Percentiles rank a stretch among this genome's conserved stretches.
phyloP scores from a whole-genome alignment of 2,329 filamentous ascomycete species.

The Capronia epimyces region DNA sequence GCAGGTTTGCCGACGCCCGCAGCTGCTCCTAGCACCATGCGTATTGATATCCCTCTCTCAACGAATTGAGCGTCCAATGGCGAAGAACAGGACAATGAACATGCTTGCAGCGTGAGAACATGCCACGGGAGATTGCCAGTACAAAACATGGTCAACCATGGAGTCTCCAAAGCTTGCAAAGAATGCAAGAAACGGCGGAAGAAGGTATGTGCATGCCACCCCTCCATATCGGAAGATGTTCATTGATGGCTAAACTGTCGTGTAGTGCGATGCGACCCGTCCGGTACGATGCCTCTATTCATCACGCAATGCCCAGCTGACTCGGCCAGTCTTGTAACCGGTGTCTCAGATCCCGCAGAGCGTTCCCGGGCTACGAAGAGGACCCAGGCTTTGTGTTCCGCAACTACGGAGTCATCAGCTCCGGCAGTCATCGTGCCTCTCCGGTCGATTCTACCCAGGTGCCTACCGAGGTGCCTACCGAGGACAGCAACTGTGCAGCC shows the following conservation, averaged over 20 bases:
- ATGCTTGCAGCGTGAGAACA: no score
- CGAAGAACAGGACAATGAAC: no score
- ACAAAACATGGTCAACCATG: background rate
- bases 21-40: no score
- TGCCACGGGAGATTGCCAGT: no score
- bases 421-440: background rate
- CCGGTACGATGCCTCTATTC: background rate
- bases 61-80: no score
- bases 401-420: background rate
- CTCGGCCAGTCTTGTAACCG: background rate
- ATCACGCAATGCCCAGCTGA: background rate
- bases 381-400: background rate
- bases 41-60: no score
- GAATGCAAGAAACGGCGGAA: slow-evolving; percentile 4
- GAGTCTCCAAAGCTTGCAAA: background rate
- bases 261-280: background rate
- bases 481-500: background rate
- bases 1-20: no score
- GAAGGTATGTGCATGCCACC: background rate
- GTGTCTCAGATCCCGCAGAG: background rate
- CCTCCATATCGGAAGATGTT: background rate
- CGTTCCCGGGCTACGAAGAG: slow-evolving; percentile 2
- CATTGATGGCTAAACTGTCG: background rate
- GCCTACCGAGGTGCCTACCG: background rate
- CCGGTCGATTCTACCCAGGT: background rate